Evolutionary conservation across 179 eudicot species (phyloP).

Genomic region (Drosera spatulata): DNA sequence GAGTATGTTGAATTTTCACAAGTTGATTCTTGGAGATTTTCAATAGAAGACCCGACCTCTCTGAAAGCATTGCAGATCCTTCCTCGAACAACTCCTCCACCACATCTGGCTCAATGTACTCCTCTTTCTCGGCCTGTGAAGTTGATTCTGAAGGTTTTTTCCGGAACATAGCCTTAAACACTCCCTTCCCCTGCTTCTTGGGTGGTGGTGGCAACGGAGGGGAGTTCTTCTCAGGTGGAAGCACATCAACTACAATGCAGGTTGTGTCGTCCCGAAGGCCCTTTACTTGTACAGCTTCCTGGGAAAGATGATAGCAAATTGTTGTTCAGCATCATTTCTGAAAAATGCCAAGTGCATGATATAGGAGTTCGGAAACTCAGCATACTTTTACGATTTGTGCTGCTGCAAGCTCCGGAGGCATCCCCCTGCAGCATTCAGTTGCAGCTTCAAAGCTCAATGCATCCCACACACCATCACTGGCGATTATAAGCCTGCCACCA

Average conservation of each 20-base stretch:
- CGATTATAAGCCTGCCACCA: constrained; percentile 86
- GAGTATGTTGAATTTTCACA: background rate
- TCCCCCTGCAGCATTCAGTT: background rate
- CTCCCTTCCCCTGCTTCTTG: constrained; percentile 73
- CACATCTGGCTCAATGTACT: constrained; percentile 52
- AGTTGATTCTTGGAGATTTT: background rate
- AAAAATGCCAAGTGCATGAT: background rate
- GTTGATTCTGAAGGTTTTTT: constrained; percentile 58
- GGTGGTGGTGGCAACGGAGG: constrained; percentile 44
- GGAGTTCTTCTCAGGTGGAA: constrained; percentile 52
- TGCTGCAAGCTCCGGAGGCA: background rate
- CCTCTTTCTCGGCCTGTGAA: constrained; percentile 40
- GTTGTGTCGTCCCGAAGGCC: constrained; percentile 98
- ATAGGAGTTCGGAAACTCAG: background rate
- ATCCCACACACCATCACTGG: constrained; percentile 94
- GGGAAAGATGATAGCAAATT: constrained; percentile 1
- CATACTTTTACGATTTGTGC: constrained; percentile 1
- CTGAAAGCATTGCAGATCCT: constrained; percentile 88
- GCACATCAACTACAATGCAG: constrained; percentile 77
- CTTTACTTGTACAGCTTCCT: constrained; percentile 84
- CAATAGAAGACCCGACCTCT: constrained; percentile 66
- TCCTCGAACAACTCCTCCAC: constrained; percentile 91
- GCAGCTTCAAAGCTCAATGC: constrained; percentile 19
- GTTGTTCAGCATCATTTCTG: background rate
- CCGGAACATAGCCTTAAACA: constrained; percentile 67